Conservation (phyloP, 345 rosid genomes). For the Heritiera littoralis region DNA sequence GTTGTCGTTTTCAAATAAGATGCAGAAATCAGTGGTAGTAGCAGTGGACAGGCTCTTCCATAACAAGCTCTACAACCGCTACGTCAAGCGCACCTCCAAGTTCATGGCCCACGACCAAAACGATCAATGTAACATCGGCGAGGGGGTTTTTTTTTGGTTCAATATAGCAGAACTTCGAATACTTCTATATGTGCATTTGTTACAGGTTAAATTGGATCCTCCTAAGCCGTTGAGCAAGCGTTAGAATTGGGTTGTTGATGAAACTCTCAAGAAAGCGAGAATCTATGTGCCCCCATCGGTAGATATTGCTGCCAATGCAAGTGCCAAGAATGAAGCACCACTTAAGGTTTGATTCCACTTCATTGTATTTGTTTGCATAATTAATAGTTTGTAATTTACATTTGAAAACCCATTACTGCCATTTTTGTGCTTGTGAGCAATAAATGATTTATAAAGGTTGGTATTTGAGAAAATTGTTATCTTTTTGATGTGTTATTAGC, state of each 20-base stretch:
- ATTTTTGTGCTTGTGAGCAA: background rate
- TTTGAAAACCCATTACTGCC: background rate
- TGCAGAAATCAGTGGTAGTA: constrained; percentile 56
- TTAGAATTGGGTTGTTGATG: constrained; percentile 89
- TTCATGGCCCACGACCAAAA: constrained; percentile 72
- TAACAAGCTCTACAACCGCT: constrained; percentile 62
- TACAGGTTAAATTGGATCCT: constrained; percentile 80
- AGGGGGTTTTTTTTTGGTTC: too few relatives aligned
- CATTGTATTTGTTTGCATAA: background rate
- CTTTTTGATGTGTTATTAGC: background rate
- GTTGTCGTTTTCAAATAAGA: constrained; percentile 24
- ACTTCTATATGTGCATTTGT: background rate
- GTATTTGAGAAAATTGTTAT: background rate
- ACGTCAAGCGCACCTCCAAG: constrained; percentile 87
- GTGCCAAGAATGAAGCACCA: background rate
- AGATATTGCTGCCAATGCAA: background rate
- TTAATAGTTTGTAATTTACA: background rate
- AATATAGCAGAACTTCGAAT: too few relatives aligned
- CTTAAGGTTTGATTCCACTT: background rate
- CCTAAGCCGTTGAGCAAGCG: constrained; percentile 93
- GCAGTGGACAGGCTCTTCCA: constrained; percentile 64
- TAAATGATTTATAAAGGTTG: background rate
- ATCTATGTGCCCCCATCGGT: constrained; percentile 57
- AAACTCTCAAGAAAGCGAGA: constrained; percentile 81
- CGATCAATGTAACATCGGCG: constrained; percentile 69